These are phyloP conservation scores for Cucumis melo DNA, from an alignment of 306 rosid genomes.

Conservation along the genomic window DNA sequence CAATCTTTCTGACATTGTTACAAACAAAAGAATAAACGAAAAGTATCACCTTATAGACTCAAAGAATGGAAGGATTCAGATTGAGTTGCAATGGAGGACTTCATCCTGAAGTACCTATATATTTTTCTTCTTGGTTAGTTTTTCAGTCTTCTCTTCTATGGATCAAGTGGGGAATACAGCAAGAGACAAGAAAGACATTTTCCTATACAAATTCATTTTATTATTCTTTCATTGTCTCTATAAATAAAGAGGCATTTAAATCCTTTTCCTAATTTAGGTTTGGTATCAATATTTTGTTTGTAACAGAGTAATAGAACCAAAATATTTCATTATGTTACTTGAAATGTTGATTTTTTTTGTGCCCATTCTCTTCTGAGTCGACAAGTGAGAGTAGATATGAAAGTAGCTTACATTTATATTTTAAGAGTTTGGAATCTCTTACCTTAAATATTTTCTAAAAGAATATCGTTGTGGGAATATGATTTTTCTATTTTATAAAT, in stretches of 20 bases:
- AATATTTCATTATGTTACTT: background rate
- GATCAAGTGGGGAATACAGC: background rate
- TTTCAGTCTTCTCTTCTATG: background rate
- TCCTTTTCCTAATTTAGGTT: background rate
- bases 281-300: background rate
- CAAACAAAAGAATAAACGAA: conserved; percentile 73
- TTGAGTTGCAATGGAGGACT: conserved; percentile 84
- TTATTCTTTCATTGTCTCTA: background rate
- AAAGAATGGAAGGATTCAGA: conserved; percentile 68
- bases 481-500: too few species aligned
- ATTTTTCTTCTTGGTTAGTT: background rate
- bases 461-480: too few species aligned
- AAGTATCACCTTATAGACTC: conserved; percentile 83
- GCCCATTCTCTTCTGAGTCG: too few species aligned
- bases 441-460: too few species aligned
- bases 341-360: background rate
- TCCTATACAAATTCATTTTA: background rate
- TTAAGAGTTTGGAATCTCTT: too few species aligned
- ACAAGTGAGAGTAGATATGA: too few species aligned
- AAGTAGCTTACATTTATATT: too few species aligned
- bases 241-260: background rate
- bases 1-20: conserved; percentile 50
- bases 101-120: conserved; percentile 15
- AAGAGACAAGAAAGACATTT: background rate
- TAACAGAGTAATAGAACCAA: background rate